phyloP scores from a whole-genome alignment of 805 yeast species.

The Kluyveromyces aestuarii region DNA sequence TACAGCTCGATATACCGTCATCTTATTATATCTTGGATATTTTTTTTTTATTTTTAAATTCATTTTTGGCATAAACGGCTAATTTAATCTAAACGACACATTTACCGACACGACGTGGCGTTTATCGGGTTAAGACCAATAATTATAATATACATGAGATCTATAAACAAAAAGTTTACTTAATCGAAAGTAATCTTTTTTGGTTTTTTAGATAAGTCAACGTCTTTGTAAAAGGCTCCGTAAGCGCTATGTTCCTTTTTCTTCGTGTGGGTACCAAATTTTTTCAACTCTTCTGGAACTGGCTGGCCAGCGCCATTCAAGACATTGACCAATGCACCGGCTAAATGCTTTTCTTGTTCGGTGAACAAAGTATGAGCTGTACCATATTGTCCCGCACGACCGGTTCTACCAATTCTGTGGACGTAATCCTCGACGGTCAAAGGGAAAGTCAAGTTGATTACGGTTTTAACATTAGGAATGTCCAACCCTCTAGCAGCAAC shows the following conservation, averaged over 20 bases:
- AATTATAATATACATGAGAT: neutral
- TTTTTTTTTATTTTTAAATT: too few relatives aligned
- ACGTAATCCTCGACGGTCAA: constrained; percentile 94
- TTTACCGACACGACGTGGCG: neutral
- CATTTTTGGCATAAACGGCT: neutral
- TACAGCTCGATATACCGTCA: too few relatives aligned
- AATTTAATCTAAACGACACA: neutral
- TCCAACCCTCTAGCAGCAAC: constrained; percentile 98
- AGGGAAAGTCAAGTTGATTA: constrained; percentile 92
- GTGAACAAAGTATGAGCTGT: constrained; percentile 93
- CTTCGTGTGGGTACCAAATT: constrained; percentile 96
- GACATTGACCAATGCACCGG: constrained; percentile 90
- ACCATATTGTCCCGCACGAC: constrained; percentile 95
- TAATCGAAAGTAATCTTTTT: constrained; percentile 82
- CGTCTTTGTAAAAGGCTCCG: constrained; percentile 94
- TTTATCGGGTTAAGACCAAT: neutral
- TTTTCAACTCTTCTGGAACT: constrained; percentile 89
- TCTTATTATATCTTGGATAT: neutral
- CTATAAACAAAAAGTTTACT: neutral
- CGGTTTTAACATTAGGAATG: constrained; percentile 94
- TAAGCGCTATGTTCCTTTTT: constrained; percentile 97
- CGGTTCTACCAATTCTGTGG: constrained; percentile 96
- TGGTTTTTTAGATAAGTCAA: constrained; percentile 74
- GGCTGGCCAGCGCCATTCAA: constrained; percentile 89
- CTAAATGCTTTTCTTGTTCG: constrained; percentile 90